Percentiles rank a stretch among this genome's conserved stretches.
These are phyloP conservation scores for Leishmania arabica DNA, from an alignment of 208 protist genomes.

Conservation along the genomic window DNA sequence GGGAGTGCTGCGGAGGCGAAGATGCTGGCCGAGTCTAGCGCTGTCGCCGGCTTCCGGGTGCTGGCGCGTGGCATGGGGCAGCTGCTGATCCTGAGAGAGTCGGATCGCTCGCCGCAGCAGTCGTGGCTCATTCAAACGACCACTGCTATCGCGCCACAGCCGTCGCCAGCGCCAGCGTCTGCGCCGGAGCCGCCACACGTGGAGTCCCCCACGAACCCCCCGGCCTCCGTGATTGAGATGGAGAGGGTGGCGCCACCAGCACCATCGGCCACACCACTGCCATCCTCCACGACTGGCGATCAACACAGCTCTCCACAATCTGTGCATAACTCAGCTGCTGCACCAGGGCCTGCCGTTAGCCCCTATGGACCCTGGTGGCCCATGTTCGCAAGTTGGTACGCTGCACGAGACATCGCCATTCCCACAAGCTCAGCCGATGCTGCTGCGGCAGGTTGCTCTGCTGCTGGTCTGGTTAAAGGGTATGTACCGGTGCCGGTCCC, in stretches of 20 bases:
- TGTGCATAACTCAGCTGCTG: neutral
- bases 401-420: neutral
- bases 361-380: conserved; percentile 31
- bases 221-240: neutral
- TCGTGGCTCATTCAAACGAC: conserved; percentile 17
- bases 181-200: neutral
- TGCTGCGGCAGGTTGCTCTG: neutral
- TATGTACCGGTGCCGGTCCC: conserved; percentile 25
- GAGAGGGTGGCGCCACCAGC: neutral
- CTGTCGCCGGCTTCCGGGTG: conserved; percentile 18
- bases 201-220: neutral
- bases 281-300: neutral
- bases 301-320: neutral
- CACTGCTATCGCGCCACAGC: neutral
- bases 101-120: conserved; percentile 15
- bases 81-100: conserved; percentile 30
- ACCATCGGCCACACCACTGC: neutral
- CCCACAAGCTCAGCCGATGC: neutral
- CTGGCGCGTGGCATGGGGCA: conserved; percentile 34
- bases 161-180: neutral
- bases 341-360: neutral
- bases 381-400: conserved; percentile 17
- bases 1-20: conserved; percentile 10
- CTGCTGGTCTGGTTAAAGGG: neutral
- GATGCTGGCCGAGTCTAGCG: conserved; percentile 21